Percentiles rank a stretch among this genome's conserved stretches.
Conservation (phyloP, 345 rosid genomes). For the Sisymbrium irio region DNA sequence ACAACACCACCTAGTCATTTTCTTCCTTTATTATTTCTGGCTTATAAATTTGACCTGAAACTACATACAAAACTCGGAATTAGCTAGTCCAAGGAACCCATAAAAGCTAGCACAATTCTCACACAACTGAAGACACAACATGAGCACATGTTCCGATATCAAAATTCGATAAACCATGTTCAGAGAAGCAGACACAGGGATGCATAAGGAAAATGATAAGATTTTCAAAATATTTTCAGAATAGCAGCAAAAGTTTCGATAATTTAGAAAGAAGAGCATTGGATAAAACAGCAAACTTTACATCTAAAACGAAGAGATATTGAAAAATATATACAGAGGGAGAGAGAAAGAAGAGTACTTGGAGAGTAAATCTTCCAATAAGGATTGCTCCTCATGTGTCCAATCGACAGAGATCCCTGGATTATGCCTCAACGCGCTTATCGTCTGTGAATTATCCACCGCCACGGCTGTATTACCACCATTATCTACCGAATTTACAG, state of each 20-base stretch:
- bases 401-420: constrained; percentile 67
- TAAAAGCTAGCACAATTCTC: too few relatives aligned
- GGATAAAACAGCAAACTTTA: constrained; percentile 4
- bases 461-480: constrained; percentile 25
- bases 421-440: constrained; percentile 56
- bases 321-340: neutral
- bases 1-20: neutral
- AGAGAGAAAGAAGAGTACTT: constrained; percentile 38
- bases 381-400: constrained; percentile 66
- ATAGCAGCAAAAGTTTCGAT: neutral
- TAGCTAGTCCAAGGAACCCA: neutral
- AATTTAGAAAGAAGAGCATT: neutral
- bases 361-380: constrained; percentile 63
- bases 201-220: neutral
- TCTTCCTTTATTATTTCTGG: neutral
- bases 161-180: neutral
- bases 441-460: constrained; percentile 43
- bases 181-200: neutral
- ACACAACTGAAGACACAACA: neutral
- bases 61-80: neutral
- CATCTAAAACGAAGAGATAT: neutral
- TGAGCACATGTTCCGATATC: neutral
- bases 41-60: neutral
- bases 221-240: too few relatives aligned
- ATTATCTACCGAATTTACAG: constrained; percentile 48